Conservation (phyloP, 2,329 filamentous ascomycete species). For the Ophiostoma triangulosporum region DNA sequence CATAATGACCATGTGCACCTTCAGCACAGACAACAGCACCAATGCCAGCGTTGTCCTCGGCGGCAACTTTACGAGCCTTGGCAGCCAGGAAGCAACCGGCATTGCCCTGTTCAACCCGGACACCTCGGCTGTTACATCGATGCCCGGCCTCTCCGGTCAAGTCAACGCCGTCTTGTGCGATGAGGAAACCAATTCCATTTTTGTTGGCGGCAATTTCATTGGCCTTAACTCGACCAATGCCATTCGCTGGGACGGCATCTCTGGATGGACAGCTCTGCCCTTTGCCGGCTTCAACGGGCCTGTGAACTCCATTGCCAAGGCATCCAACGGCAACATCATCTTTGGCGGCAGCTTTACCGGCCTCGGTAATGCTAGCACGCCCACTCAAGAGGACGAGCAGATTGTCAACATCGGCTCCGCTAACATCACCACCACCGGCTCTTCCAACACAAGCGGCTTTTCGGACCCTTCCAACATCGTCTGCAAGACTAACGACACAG, state of each 20-base stretch:
- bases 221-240: conserved; percentile 77
- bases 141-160: conserved; percentile 69
- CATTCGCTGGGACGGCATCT: conserved; percentile 58
- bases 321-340: conserved; percentile 69
- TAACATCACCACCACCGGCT: conserved; percentile 53
- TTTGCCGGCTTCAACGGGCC: conserved; percentile 94
- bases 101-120: conserved; percentile 71
- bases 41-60: conserved; percentile 69
- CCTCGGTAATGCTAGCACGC: conserved; percentile 63
- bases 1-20: conserved; percentile 79
- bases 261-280: conserved; percentile 66
- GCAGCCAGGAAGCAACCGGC: conserved; percentile 58
- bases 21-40: conserved; percentile 51
- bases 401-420: conserved; percentile 74
- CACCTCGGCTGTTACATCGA: conserved; percentile 53
- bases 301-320: conserved; percentile 71
- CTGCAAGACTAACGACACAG: conserved; percentile 57
- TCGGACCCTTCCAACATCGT: conserved; percentile 67
- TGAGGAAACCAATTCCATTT: conserved; percentile 60
- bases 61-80: conserved; percentile 90
- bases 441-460: conserved; percentile 49
- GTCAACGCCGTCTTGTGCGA: conserved; percentile 80
- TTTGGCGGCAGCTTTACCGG: conserved; percentile 88
- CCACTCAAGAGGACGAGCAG: conserved; percentile 56
- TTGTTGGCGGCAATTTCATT: conserved; percentile 78